phyloP scores from a whole-genome alignment of 371 early-diverging fungal species.

The Rhizopus arrhizus region DNA sequence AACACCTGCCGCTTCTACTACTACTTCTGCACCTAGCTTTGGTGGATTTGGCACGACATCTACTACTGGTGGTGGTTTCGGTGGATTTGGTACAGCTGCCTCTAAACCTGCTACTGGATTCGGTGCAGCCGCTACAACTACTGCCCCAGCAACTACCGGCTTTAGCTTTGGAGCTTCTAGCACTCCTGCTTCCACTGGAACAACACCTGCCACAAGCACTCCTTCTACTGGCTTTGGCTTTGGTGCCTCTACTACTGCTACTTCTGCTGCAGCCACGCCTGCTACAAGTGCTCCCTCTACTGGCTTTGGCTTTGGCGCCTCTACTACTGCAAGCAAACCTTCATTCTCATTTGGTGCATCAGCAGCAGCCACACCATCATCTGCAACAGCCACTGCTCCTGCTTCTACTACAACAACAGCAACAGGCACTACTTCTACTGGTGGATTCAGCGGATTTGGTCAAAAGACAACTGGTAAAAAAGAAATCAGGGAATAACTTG shows the following conservation, averaged over 20 bases:
- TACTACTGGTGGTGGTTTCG: slow-evolving; percentile 12
- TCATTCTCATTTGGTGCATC: slow-evolving; percentile 33
- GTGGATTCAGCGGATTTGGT: slow-evolving; percentile 25
- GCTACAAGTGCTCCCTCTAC: slow-evolving; percentile 4
- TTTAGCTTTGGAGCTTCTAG: slow-evolving; percentile 19
- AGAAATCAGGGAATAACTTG: background rate
- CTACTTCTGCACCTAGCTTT: slow-evolving; percentile 9
- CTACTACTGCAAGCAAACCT: slow-evolving; percentile 30
- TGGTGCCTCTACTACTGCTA: slow-evolving; percentile 3
- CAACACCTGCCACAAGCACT: slow-evolving; percentile 11
- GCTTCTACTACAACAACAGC: slow-evolving; percentile 4
- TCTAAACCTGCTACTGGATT: slow-evolving; percentile 22
- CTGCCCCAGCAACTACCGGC: slow-evolving; percentile 8
- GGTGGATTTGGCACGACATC: slow-evolving; percentile 13
- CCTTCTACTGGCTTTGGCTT: slow-evolving; percentile 33
- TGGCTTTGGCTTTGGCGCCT: slow-evolving; percentile 17
- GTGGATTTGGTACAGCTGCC: slow-evolving; percentile 13
- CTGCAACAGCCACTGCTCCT: slow-evolving; percentile 5
- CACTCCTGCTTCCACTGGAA: slow-evolving; percentile 4
- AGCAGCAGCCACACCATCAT: slow-evolving; percentile 14
- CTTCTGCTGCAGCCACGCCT: slow-evolving; percentile 19
- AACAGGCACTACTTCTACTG: slow-evolving; percentile 8
- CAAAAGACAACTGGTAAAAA: slow-evolving; percentile 17
- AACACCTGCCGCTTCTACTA: slow-evolving; percentile 5
- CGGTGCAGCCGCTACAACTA: slow-evolving; percentile 12